Evolutionary conservation across 768 basidiomycete species (phyloP), one percentile per base, ranked within the genome.

Genomic region (Nevesoporus exiguus): DNA sequence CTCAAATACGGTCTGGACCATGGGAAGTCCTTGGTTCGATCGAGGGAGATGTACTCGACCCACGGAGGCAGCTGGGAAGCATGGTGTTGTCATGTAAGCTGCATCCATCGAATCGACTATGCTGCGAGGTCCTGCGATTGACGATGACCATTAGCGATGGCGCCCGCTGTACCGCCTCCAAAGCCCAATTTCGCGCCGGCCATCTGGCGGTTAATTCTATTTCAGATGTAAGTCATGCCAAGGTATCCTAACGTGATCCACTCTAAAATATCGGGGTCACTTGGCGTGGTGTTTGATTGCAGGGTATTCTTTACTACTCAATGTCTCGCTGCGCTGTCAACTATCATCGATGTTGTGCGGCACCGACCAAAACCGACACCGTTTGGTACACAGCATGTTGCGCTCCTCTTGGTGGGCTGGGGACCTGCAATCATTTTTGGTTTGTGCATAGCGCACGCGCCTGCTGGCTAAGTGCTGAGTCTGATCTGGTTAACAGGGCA

Each of bases 361-460:
- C 65, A 66, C 42, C 69, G 67, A 1, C 47, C 66, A 22, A 58
- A 59, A 13, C 83, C 85, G 2, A 68, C 77, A 14, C 70, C 84
- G 5, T 79, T 88, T 59, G 85, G 84, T 25, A 80, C 84, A 27
- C 85, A 88, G 55, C 82, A 88, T 63, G 62, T 88, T 51, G 81
- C 82, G 36, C 64, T 87, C 42, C 60, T 87, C 17, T 66, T 85
- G 24, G 76, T 73, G 9, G 82, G 76, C 10, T 87, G 84, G 85
- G 80, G 76, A 7, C 85, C 85, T 8, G 70, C 72, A 10, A 31
- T 86, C 21, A 62, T 84, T 33, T 81, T 86, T 59, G 77, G 84
- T 79, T 51, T 58, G 75, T 62, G 31, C 11, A 42, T 7, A 19
- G 7, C 30, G 14, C 21, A 14, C 15, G 3, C 22, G 31, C 11